Evolutionary conservation across 371 early-diverging fungal genomes (phyloP).

Genomic region (Coemansia sp.): DNA sequence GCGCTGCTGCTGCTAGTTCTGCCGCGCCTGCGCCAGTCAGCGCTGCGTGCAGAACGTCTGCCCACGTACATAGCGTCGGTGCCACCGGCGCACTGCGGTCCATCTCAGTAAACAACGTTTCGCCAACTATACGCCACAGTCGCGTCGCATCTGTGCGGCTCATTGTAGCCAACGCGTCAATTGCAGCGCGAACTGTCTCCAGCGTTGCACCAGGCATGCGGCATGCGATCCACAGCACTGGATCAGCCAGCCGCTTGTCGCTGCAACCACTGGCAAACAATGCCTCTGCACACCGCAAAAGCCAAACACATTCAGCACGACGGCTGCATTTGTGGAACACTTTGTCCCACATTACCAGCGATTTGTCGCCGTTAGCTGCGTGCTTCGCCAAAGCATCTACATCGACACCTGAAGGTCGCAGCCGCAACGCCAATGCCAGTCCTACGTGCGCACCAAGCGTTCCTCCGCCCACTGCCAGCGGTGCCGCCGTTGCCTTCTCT

Average conservation of each 20-base stretch:
- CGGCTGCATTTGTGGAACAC: slow-evolving; percentile 73
- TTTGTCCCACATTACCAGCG: slow-evolving; percentile 79
- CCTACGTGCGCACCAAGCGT: slow-evolving; percentile 74
- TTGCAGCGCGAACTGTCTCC: slow-evolving; percentile 43
- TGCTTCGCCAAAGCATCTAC: slow-evolving; percentile 23
- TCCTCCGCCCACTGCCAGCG: slow-evolving; percentile 64
- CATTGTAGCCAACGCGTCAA: slow-evolving; percentile 13
- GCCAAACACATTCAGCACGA: slow-evolving; percentile 73
- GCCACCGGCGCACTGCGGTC: background rate
- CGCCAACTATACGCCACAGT: slow-evolving; percentile 30
- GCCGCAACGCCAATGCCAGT: slow-evolving; percentile 54
- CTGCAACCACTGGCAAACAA: slow-evolving; percentile 52
- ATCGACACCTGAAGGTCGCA: slow-evolving; percentile 22
- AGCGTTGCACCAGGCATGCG: slow-evolving; percentile 48
- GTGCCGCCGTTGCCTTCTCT: slow-evolving; percentile 65
- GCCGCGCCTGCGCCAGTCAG: slow-evolving; percentile 59
- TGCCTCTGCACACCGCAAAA: slow-evolving; percentile 62
- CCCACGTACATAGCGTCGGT: slow-evolving; percentile 55
- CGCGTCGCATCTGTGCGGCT: slow-evolving; percentile 21
- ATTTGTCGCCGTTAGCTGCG: slow-evolving; percentile 53
- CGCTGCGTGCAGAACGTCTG: slow-evolving; percentile 59
- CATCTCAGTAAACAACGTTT: slow-evolving; percentile 47
- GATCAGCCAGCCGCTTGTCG: slow-evolving; percentile 41
- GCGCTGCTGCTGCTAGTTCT: slow-evolving; percentile 53
- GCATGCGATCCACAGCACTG: slow-evolving; percentile 49